These are phyloP conservation scores for Graphiopsis chlorocephala DNA, from an alignment of 2,329 filamentous ascomycete species.

Conservation along the genomic window DNA sequence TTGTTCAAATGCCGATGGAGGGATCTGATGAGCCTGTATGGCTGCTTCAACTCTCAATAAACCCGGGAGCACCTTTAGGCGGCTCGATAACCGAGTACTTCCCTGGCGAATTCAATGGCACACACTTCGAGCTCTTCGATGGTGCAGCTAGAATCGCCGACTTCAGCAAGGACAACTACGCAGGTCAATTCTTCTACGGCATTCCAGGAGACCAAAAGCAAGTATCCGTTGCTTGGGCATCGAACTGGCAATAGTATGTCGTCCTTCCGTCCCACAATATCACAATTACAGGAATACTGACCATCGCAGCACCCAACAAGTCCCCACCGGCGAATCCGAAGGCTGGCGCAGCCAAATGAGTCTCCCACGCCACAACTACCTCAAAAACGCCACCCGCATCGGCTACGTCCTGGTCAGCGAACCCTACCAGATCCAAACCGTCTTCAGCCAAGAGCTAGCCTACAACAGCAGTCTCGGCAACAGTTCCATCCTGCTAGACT, in stretches of 20 bases:
- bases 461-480: constrained; percentile 48
- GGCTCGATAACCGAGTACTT: constrained; percentile 58
- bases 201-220: constrained; percentile 40
- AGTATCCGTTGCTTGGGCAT: constrained; percentile 56
- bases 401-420: constrained; percentile 53
- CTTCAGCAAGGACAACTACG: constrained; percentile 51
- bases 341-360: constrained; percentile 55
- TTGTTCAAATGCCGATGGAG: constrained; percentile 55
- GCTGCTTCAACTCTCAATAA: constrained; percentile 54
- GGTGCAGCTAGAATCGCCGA: constrained; percentile 31
- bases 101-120: constrained; percentile 62
- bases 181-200: constrained; percentile 56
- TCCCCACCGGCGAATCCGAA: constrained; percentile 54
- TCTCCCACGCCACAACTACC: constrained; percentile 51
- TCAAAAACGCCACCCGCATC: constrained; percentile 51
- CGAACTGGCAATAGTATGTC: constrained; percentile 56
- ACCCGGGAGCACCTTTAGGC: constrained; percentile 57
- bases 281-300: not conserved
- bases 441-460: constrained; percentile 48
- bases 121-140: constrained; percentile 53
- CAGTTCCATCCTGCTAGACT: constrained; percentile 50
- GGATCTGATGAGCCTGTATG: constrained; percentile 41
- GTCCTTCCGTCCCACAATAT: too few relatives aligned
- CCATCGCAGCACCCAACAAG: constrained; percentile 34
- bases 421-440: constrained; percentile 49